Base-by-base conservation (phyloP, 306 rosid species). In the Lablab purpureus region DNA sequence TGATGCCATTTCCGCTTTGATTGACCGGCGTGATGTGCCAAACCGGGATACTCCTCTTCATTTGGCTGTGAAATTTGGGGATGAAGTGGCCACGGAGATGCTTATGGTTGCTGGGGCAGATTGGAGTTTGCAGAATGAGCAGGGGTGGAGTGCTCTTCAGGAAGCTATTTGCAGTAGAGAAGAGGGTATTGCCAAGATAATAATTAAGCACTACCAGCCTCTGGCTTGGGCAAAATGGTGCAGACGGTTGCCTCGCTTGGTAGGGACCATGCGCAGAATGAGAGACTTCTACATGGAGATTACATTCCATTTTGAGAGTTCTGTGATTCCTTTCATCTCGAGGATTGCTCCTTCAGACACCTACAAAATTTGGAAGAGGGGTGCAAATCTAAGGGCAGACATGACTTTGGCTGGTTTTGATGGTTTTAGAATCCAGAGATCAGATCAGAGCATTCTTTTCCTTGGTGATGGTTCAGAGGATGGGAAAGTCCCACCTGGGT, bases 151-250 rank as follows among this genome's bases (percentile, higher is more conserved):
- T 86, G 93, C 99, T 18, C 98, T 96, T 72, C 98, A 96, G 87
- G 99, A 96, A 85, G 99, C 99, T 18, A 93, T 96, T 66, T 96
- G 99, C 85, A 82, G 46, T 67, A 85, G 96, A 78, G 94, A 96
- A 83, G 99, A 96, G 84, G 82, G 82, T n/a, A 89, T 96, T 70
- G 92, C 99, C 9, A 88, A 80, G 91, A 84, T 82, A 18, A 96
- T 96, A 73, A 90, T 96, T 23, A 88, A 96, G 85, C 97, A 93
- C 32, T 90, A 96, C 82, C 99, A 91, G 91, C 99, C 98, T 41
- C 71, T 95, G 84, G 98, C 98, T 45, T 96, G 99, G 99, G 99
- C 98, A 0, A 96, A 96, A 86, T 96, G 99, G 99, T 96, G 99
- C 74, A 82, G 99, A 79, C 86, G 99, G 87, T 86, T 96, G 93